A percentile compares a stretch with the other conserved stretches of the same genome.
phyloP scores from a whole-genome alignment of 192 early-diverging fungal species.

The Backusella westeae region DNA sequence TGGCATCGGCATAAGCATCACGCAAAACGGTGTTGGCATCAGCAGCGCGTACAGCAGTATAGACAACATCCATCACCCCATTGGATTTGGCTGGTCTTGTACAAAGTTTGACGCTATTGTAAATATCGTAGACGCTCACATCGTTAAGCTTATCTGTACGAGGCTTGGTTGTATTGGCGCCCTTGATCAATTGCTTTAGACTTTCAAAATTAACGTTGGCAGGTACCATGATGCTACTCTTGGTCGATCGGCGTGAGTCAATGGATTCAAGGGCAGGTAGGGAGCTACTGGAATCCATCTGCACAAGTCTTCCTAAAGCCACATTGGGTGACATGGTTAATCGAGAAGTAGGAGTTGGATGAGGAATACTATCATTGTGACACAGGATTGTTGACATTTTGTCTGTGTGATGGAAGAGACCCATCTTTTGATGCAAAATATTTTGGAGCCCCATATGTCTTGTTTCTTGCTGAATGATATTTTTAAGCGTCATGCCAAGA shows the following conservation, averaged over 20 bases:
- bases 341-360: not conserved
- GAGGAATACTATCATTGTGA: not conserved
- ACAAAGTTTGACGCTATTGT: not conserved
- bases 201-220: conserved; percentile 14
- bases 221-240: not conserved
- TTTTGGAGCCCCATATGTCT: conserved; percentile 48
- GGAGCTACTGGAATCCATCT: not conserved
- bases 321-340: conserved; percentile 14
- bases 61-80: conserved; percentile 22
- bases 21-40: conserved; percentile 33
- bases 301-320: conserved; percentile 16
- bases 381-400: conserved; percentile 26
- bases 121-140: conserved; percentile 10
- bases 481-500: conserved; percentile 38
- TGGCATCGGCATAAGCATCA: conserved; percentile 30
- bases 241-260: not conserved
- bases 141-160: not conserved
- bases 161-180: not conserved
- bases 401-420: conserved; percentile 52
- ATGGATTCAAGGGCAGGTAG: not conserved
- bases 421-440: conserved; percentile 61
- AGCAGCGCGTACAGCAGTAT: conserved; percentile 29
- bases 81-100: not conserved
- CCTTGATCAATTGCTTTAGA: conserved; percentile 11
- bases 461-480: conserved; percentile 46